Base-by-base conservation (phyloP, 129 eudicot genomes). In the Arctium minus region DNA sequence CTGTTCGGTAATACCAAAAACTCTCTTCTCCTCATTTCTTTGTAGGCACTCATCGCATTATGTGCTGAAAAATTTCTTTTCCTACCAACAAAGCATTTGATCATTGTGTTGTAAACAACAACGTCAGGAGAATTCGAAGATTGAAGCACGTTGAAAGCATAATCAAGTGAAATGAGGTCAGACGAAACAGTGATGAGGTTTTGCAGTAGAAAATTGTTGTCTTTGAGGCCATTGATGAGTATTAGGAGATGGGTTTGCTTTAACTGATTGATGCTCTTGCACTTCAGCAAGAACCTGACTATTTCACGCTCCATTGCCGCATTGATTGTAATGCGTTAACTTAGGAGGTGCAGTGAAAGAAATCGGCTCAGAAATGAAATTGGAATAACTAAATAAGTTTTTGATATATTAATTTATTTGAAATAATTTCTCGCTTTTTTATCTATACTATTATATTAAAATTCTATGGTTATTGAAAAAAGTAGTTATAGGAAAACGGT, bases 211-310 rank as follows among this genome's bases (percentile, higher is more conserved):
- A 72, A 86, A 29, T 74, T 86, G 90, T 83, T 72, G 73, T 72
- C 39, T 77, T 86, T 70, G 36, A 88, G 83, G 88, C 88, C 85
- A 70, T 85, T 84, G 75, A 86, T 69, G 79, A 89, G 80, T 8
- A 86, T 84, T 40, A 75, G 90, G 77, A 86, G 86, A 76, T 92
- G 96, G 85, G 82, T 82, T 86, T 89, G 89, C 67, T 88, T 86
- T n/a, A 92, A 48, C 10, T 86, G 93, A 67, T 80, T 77, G 31
- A 80, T 44, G 12, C 32, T 92, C 70, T 84, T 84, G 83, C 90
- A 88, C 1, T 82, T 89, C 62, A 86, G 86, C 82, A 92, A 77
- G 15, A 92, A 27, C 3, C 62, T 38, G n/a, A 85, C 81, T 68
- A 92, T 36, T 81, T 86, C 70, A 12, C 70, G 86, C 80, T 86